Percentiles rank a stretch among this genome's conserved stretches.
phyloP scores from a whole-genome alignment of 1,284 basidiomycete genomes.

The Fomitopsis betulina region DNA sequence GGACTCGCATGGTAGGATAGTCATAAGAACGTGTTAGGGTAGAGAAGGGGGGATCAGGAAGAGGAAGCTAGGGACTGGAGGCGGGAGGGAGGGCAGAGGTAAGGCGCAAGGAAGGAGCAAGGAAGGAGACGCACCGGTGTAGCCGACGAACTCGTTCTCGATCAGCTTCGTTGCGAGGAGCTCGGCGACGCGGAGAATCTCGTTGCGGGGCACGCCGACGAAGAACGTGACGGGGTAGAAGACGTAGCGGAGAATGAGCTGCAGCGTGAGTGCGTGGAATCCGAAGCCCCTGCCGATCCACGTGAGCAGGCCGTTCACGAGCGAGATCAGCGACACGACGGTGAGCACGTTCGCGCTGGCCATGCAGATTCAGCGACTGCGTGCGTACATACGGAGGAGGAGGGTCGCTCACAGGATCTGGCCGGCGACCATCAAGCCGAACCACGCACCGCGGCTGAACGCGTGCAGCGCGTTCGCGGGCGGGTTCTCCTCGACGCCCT shows the following conservation, averaged over 20 bases:
- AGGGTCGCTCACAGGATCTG: conserved; percentile 75
- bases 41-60: too few species aligned
- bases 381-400: neutral
- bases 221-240: conserved; percentile 88
- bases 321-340: conserved; percentile 75
- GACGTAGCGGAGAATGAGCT: conserved; percentile 82
- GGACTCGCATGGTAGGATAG: neutral
- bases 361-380: neutral
- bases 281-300: conserved; percentile 89
- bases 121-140: conserved; percentile 36
- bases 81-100: too few species aligned
- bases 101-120: neutral
- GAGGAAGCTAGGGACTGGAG: too few species aligned
- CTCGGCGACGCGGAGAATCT: conserved; percentile 73
- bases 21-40: too few species aligned
- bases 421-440: conserved; percentile 83
- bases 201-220: conserved; percentile 68
- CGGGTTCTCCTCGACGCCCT: conserved; percentile 52
- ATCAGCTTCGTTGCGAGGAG: conserved; percentile 85
- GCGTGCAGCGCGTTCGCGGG: conserved; percentile 83
- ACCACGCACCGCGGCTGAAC: conserved; percentile 82
- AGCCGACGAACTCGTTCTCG: conserved; percentile 86
- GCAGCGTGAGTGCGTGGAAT: conserved; percentile 76
- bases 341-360: conserved; percentile 73
- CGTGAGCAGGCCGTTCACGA: conserved; percentile 82